Evolutionary conservation across 2,329 filamentous ascomycete genomes (phyloP).

Genomic region (Exserohilum rostratum): DNA sequence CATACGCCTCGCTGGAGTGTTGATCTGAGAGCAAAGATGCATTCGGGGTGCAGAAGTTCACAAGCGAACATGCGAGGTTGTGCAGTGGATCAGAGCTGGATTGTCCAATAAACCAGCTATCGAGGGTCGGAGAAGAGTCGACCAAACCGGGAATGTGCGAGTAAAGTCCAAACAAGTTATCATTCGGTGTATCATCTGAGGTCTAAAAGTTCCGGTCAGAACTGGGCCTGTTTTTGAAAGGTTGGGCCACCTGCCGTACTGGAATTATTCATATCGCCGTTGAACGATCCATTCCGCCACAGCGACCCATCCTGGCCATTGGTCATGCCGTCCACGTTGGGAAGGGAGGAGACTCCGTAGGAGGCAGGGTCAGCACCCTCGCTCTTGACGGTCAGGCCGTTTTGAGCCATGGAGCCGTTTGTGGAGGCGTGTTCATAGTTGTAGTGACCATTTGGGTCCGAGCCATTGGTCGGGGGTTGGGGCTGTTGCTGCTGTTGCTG

Average conservation of each 20-base stretch:
- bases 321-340: slow-evolving; percentile 43
- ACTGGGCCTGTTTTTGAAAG: slow-evolving; percentile 52
- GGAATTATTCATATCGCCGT: slow-evolving; percentile 49
- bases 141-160: slow-evolving; percentile 52
- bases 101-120: slow-evolving; percentile 52
- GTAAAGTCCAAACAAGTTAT: slow-evolving; percentile 58
- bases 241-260: slow-evolving; percentile 54
- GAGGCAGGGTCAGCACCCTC: slow-evolving; percentile 38
- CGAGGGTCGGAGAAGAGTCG: slow-evolving; percentile 45
- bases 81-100: slow-evolving; percentile 52
- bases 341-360: slow-evolving; percentile 44
- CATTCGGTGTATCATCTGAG: slow-evolving; percentile 53
- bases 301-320: slow-evolving; percentile 48
- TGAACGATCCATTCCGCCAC: slow-evolving; percentile 53
- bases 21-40: slow-evolving; percentile 25
- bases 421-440: slow-evolving; percentile 40
- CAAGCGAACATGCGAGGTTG: slow-evolving; percentile 52
- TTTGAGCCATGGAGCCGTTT: slow-evolving; percentile 42
- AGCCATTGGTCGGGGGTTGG: slow-evolving; percentile 17
- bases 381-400: slow-evolving; percentile 43
- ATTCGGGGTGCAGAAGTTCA: slow-evolving; percentile 61
- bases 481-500: slow-evolving; percentile 8
- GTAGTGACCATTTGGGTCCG: slow-evolving; percentile 37
- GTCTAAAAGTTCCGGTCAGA: slow-evolving; percentile 52
- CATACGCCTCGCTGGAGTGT: slow-evolving; percentile 50